These are phyloP conservation scores for Leptoxyphium fumago DNA, from an alignment of 2,329 filamentous ascomycete genomes.

Conservation along the genomic window DNA sequence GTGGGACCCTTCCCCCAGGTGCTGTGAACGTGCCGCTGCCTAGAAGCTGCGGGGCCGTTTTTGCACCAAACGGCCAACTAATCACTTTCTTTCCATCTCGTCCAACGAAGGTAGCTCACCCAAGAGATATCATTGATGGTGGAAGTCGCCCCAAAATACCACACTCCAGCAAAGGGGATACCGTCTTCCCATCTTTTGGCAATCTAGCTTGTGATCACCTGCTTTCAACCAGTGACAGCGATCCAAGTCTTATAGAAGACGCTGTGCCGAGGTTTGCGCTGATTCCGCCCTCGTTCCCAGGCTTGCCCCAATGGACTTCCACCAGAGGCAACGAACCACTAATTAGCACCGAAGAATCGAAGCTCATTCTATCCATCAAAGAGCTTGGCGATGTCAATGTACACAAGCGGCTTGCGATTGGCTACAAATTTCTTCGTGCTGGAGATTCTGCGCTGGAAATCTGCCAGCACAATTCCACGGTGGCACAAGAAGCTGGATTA, in stretches of 20 bases:
- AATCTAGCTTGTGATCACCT: not conserved
- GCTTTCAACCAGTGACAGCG: not conserved
- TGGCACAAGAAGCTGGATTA: constrained; percentile 58
- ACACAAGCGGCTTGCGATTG: constrained; percentile 43
- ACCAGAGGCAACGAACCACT: no score
- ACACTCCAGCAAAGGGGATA: not conserved
- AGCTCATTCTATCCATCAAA: no score
- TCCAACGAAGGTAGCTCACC: constrained; percentile 8
- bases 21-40: constrained; percentile 50
- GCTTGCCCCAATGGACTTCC: not conserved
- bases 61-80: constrained; percentile 42
- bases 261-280: not conserved
- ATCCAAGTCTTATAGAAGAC: not conserved
- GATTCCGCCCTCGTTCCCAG: not conserved
- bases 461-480: constrained; percentile 67
- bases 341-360: no score
- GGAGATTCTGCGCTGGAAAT: constrained; percentile 46
- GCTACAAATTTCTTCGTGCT: constrained; percentile 74
- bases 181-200: not conserved
- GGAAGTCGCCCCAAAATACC: not conserved
- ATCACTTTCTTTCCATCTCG: constrained; percentile 43
- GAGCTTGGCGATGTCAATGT: no score
- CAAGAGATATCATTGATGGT: not conserved
- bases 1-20: constrained; percentile 41
- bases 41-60: constrained; percentile 42